Evolutionary conservation across 2,329 filamentous ascomycete species (phyloP).

Genomic region (Blastomyces silverae): DNA sequence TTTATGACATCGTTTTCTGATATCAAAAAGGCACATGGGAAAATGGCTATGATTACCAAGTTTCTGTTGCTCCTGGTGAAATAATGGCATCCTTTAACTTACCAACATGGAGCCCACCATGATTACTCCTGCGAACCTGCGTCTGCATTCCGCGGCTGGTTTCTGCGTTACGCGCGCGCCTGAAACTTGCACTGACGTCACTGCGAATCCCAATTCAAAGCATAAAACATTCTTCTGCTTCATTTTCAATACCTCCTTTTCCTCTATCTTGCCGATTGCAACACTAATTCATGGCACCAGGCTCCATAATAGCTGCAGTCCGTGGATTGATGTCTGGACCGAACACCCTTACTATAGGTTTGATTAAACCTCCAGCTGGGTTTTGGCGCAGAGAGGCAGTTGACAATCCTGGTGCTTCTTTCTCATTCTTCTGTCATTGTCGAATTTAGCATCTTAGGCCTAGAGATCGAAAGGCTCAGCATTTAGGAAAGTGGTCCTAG

Average conservation of each 20-base stretch:
- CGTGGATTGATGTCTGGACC: constrained; percentile 29
- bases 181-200: too few species aligned
- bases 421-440: constrained; percentile 65
- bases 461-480: constrained; percentile 57
- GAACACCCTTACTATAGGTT: neutral
- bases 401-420: constrained; percentile 55
- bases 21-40: neutral
- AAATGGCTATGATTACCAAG: too few species aligned
- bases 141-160: too few species aligned
- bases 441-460: constrained; percentile 58
- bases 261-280: constrained; percentile 59
- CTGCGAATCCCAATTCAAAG: too few species aligned
- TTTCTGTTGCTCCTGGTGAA: too few species aligned
- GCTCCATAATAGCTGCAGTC: constrained; percentile 71
- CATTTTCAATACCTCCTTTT: constrained; percentile 55
- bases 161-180: too few species aligned
- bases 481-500: constrained; percentile 38
- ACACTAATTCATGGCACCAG: constrained; percentile 65
- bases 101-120: constrained; percentile 13
- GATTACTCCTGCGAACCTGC: constrained; percentile 26
- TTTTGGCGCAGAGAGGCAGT: too few species aligned
- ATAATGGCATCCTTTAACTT: neutral
- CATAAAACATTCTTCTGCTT: constrained; percentile 43
- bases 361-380: neutral
- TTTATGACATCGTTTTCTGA: neutral